phyloP scores from a whole-genome alignment of 768 basidiomycete genomes.

The Gelatoporia subvermispora region DNA sequence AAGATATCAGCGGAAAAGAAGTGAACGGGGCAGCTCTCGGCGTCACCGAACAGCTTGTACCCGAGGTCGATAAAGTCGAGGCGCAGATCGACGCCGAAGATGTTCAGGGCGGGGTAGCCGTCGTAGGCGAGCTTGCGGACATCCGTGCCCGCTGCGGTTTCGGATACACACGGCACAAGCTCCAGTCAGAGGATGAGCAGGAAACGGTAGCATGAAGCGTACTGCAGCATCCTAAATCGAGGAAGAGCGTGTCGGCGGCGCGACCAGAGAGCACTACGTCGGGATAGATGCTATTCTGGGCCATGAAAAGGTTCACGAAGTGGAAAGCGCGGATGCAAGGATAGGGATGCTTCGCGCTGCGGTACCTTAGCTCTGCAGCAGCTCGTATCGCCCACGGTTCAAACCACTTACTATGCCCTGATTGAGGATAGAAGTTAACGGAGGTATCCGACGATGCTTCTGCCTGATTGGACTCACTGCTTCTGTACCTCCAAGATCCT shows the following conservation, averaged over 20 bases:
- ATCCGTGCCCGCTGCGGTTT: constrained; percentile 30
- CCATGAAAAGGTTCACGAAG: constrained; percentile 27
- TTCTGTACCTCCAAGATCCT: constrained; percentile 23
- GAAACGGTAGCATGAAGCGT: constrained; percentile 4
- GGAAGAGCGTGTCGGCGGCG: constrained; percentile 17
- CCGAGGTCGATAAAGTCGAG: constrained; percentile 26
- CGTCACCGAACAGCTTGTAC: constrained; percentile 24
- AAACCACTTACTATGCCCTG: constrained; percentile 25
- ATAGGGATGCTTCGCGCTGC: constrained; percentile 26
- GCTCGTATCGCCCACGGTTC: not conserved
- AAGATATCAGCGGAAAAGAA: constrained; percentile 30
- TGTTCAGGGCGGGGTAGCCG: constrained; percentile 26
- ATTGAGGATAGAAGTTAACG: too few relatives aligned
- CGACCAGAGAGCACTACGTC: constrained; percentile 20
- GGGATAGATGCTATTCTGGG: constrained; percentile 20
- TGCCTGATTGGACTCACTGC: too few relatives aligned
- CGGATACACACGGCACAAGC: too few relatives aligned
- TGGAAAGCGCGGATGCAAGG: constrained; percentile 31
- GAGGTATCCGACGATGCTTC: too few relatives aligned
- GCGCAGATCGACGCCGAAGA: constrained; percentile 26
- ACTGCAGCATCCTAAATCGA: constrained; percentile 33
- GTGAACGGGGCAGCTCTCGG: constrained; percentile 16
- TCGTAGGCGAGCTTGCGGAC: constrained; percentile 27
- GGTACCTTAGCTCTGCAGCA: not conserved
- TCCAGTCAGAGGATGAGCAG: too few relatives aligned